These are phyloP conservation scores for Gillenia trifoliata DNA, from an alignment of 306 rosid genomes.

Conservation along the genomic window DNA sequence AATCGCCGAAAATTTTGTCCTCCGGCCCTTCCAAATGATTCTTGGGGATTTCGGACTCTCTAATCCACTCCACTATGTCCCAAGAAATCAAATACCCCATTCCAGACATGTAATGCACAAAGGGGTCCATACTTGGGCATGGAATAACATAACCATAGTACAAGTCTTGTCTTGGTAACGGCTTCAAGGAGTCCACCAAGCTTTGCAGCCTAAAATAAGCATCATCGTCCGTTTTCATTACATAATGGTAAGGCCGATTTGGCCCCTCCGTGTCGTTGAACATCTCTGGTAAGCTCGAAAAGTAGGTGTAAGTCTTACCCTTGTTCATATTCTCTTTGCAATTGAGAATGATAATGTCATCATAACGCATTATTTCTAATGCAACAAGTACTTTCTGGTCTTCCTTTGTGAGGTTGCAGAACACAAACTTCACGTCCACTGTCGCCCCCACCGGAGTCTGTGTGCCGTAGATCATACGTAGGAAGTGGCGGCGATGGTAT, in stretches of 20 bases:
- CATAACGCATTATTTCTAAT: constrained; percentile 69
- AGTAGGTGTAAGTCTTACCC: constrained; percentile 80
- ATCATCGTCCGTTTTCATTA: constrained; percentile 90
- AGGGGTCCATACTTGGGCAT: constrained; percentile 92
- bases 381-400: constrained; percentile 70
- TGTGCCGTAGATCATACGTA: constrained; percentile 78
- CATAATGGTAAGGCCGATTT: constrained; percentile 79
- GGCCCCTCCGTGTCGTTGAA: constrained; percentile 36
- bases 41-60: constrained; percentile 67
- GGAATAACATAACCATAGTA: constrained; percentile 93
- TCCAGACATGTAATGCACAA: constrained; percentile 85
- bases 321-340: constrained; percentile 94
- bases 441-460: constrained; percentile 44
- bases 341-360: constrained; percentile 78
- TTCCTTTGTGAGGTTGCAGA: constrained; percentile 88
- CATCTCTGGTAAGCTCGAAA: constrained; percentile 64
- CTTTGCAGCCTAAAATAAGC: constrained; percentile 55
- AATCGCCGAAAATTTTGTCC: constrained; percentile 74
- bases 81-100: constrained; percentile 90
- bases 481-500: constrained; percentile 87
- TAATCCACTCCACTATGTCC: constrained; percentile 90
- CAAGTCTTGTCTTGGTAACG: constrained; percentile 69
- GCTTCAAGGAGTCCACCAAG: constrained; percentile 53
- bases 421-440: constrained; percentile 79
- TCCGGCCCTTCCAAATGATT: constrained; percentile 75